Base-by-base conservation (phyloP, 805 yeast genomes). In the Metschnikowia baotianmanensis region DNA sequence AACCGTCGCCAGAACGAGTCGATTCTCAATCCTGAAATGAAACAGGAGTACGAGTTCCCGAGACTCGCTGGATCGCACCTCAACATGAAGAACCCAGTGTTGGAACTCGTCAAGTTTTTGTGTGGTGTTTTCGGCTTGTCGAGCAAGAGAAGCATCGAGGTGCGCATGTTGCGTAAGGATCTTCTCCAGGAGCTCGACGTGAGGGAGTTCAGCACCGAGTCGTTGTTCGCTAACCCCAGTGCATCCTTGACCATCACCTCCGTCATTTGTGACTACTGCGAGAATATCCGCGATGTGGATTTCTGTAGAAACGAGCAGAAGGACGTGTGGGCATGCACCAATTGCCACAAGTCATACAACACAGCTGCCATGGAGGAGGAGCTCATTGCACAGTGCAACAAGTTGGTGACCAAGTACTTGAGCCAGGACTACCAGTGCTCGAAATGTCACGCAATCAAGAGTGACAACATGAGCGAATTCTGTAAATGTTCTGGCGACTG, bases 401-500 rank as follows among this genome's bases (percentile, higher is more conserved):
- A 74, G 45, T 55, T 73, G 19, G 45, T 86, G 1, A 72, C 82
- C n/a, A 64, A 70, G 38, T 93, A 76, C 61, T 78, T 78, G 58
- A 67, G 76, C 17, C 99, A 93, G 62, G 98, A 91, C 61, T 67
- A 85, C 52, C 77, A 76, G 51, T 93, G 99, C 61, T 57, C 67
- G 13, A 88, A 86, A 56, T 93, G 99, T 62, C 72, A 77, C 19
- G 76, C 69, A 42, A 68, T 87, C 42, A 78, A 79, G 52, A 79
- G 76, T 25, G 82, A 78, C 51, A 82, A 83, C 47, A 71, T 93
- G 76, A 75, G 88, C 23, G 70, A 70, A 22, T 80, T 80, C 58
- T 95, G 99, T 62, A 63, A 76, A 16, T 93, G 99, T 59, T 91
- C 99, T 0, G 99, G 99, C 7, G 58, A 63, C 12, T 89, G 96